These are phyloP conservation scores for Pseudogymnoascus sp. DNA, from an alignment of 2,329 filamentous ascomycete genomes.

Conservation along the genomic window DNA sequence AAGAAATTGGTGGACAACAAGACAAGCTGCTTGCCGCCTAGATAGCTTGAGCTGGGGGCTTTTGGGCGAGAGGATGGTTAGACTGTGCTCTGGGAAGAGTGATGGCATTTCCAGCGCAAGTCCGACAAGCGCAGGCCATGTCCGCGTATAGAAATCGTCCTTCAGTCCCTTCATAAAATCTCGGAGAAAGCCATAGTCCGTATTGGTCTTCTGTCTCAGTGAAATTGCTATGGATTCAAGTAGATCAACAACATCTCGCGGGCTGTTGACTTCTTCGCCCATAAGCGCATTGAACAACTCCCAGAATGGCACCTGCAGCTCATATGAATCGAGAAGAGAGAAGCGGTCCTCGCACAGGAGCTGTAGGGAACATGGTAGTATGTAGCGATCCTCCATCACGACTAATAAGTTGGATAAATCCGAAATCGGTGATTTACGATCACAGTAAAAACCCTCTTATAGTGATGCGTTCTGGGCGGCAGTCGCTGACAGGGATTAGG, in stretches of 20 bases:
- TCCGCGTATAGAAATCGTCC: neutral
- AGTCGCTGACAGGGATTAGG: neutral
- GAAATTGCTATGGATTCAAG: neutral
- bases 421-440: neutral
- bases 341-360: neutral
- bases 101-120: neutral
- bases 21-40: neutral
- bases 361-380: neutral
- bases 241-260: neutral
- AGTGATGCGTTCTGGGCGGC: neutral
- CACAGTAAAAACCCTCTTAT: neutral
- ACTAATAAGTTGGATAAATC: neutral
- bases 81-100: neutral
- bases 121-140: neutral
- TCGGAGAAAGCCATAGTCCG: neutral
- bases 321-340: neutral
- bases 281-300: neutral
- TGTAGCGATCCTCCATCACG: neutral
- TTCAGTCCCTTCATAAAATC: neutral
- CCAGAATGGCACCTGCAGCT: neutral
- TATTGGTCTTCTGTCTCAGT: neutral
- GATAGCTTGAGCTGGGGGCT: neutral
- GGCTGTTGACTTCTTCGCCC: neutral
- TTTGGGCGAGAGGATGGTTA: neutral
- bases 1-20: conserved; percentile 1